Conservation (phyloP, 208 protist genomes). For the Leishmania tropica region DNA sequence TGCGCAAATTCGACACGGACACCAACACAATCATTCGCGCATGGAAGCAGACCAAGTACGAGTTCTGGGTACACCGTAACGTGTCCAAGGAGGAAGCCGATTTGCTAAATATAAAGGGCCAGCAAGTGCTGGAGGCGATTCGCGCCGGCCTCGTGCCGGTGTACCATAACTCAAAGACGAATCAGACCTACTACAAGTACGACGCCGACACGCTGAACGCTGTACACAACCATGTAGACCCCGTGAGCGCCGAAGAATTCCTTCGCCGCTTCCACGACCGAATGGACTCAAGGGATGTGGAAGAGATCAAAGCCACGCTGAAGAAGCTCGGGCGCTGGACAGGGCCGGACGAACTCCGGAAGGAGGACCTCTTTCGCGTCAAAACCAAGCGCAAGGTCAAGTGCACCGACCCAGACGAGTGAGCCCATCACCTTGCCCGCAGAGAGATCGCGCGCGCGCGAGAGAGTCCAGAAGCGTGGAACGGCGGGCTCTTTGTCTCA, state of each 20-base stretch:
- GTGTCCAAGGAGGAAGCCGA: conserved; percentile 51
- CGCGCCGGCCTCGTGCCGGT: conserved; percentile 75
- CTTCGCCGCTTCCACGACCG: conserved; percentile 81
- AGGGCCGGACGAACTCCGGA: conserved; percentile 66
- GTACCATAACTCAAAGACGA: conserved; percentile 73
- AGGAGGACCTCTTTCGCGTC: conserved; percentile 65
- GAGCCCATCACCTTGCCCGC: neutral
- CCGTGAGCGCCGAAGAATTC: conserved; percentile 78
- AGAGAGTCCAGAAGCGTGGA: neutral
- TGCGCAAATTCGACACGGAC: conserved; percentile 90
- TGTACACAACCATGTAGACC: conserved; percentile 83
- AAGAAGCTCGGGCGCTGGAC: conserved; percentile 81
- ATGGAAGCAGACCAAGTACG: conserved; percentile 90
- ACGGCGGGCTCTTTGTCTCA: neutral
- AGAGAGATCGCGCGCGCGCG: too few species aligned
- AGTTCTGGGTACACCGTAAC: conserved; percentile 78
- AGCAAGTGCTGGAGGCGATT: conserved; percentile 81
- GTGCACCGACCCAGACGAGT: conserved; percentile 73
- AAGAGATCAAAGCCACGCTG: conserved; percentile 63
- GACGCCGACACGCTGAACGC: conserved; percentile 80
- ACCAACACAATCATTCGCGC: conserved; percentile 78
- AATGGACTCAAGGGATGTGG: conserved; percentile 70
- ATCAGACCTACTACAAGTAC: conserved; percentile 81
- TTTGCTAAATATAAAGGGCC: conserved; percentile 73
- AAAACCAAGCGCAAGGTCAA: conserved; percentile 78